These are phyloP conservation scores for Colletotrichum sp. DNA, from an alignment of 2,329 filamentous ascomycete genomes.

Conservation along the genomic window DNA sequence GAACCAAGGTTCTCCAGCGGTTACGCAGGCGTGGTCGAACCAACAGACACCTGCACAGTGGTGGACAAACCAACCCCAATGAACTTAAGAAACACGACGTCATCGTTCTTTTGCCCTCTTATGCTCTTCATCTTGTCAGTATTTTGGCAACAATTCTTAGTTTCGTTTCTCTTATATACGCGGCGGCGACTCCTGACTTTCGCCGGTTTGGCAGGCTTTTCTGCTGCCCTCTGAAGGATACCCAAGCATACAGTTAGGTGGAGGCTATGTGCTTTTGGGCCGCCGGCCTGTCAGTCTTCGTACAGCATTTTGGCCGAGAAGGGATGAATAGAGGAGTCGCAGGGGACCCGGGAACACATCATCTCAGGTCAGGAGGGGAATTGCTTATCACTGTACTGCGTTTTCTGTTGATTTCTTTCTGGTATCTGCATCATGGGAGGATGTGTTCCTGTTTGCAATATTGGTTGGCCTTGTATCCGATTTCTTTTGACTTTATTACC, in stretches of 20 bases:
- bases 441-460: constrained; percentile 1
- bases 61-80: constrained; percentile 55
- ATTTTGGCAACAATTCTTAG: constrained; percentile 1
- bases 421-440: neutral
- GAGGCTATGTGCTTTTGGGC: constrained; percentile 40
- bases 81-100: neutral
- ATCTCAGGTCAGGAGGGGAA: neutral
- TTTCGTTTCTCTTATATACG: constrained; percentile 21
- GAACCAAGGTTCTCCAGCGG: constrained; percentile 54
- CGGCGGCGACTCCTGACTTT: constrained; percentile 15
- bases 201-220: constrained; percentile 11
- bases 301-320: constrained; percentile 35
- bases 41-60: constrained; percentile 68
- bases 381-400: constrained; percentile 9
- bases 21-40: constrained; percentile 59
- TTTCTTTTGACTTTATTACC: neutral
- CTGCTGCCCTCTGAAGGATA: constrained; percentile 31
- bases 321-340: constrained; percentile 45
- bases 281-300: constrained; percentile 33
- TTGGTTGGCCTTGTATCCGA: neutral
- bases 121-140: neutral
- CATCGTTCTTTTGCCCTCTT: neutral
- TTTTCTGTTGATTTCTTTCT: constrained; percentile 5
- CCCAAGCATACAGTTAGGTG: constrained; percentile 38
- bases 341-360: constrained; percentile 16